Conservation (phyloP, 441 rosid genomes). For the Syzygium malaccense region DNA sequence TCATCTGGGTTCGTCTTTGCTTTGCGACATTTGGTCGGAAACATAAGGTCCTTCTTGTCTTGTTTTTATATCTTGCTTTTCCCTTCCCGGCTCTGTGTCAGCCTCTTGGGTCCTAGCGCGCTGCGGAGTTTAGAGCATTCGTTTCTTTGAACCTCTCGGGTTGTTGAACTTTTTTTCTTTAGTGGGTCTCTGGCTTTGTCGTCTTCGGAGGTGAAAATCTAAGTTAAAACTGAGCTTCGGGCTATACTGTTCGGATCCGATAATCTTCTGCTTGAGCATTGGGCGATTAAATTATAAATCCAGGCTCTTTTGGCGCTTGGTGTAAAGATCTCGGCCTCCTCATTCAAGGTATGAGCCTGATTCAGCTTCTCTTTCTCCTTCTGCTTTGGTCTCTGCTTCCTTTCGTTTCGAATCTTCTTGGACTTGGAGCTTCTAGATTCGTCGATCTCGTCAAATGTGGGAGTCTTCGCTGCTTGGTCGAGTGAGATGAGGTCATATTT, state of each 20-base stretch:
- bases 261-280: constrained; percentile 16
- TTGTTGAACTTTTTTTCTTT: constrained; percentile 14
- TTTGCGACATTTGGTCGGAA: constrained; percentile 25
- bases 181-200: constrained; percentile 9
- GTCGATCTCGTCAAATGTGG: neutral
- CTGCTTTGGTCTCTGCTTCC: neutral
- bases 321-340: constrained; percentile 14
- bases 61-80: constrained; percentile 16
- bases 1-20: neutral
- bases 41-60: constrained; percentile 5
- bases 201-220: constrained; percentile 13
- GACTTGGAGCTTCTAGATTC: neutral
- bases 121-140: neutral
- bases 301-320: constrained; percentile 2
- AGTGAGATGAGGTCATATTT: neutral
- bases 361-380: constrained; percentile 2
- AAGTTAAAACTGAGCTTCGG: constrained; percentile 8
- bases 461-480: neutral
- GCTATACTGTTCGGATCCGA: constrained; percentile 31
- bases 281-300: neutral
- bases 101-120: constrained; percentile 14
- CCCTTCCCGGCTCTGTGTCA: constrained; percentile 6
- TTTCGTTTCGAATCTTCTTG: neutral
- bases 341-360: constrained; percentile 22
- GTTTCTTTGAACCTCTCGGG: constrained; percentile 7